Percentiles rank a stretch among this genome's conserved stretches.
phyloP scores from a whole-genome alignment of 108 stramenopile species.

The Nannochloropsis gaditana region DNA sequence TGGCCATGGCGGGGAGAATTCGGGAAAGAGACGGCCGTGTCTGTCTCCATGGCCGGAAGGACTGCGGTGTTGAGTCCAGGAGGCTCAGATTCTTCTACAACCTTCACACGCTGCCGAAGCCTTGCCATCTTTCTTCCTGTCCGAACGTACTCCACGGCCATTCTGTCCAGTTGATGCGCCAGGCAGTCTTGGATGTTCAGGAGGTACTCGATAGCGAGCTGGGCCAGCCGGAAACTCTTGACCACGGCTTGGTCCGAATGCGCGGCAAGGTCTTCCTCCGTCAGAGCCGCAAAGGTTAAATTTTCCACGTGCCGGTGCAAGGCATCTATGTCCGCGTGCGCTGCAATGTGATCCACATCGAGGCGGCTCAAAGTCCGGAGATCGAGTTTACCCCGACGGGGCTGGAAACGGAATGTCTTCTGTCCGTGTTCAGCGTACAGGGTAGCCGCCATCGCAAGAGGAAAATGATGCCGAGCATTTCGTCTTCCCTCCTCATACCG shows the following conservation, averaged over 20 bases:
- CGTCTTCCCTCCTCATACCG: too few relatives aligned
- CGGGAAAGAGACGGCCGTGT: background rate
- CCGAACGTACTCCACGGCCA: background rate
- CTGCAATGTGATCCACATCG: background rate
- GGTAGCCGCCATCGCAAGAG: too few relatives aligned
- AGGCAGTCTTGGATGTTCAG: background rate
- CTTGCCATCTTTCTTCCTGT: background rate
- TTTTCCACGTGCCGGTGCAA: conserved; percentile 21
- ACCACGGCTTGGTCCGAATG: background rate
- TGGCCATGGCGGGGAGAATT: background rate
- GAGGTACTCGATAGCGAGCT: background rate
- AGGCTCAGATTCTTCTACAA: background rate
- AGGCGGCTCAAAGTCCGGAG: background rate
- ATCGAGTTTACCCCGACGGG: background rate
- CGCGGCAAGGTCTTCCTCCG: background rate
- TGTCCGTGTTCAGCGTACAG: background rate
- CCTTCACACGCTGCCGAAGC: background rate
- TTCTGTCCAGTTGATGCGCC: background rate
- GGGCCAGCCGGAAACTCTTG: conserved; percentile 5
- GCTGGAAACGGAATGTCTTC: background rate
- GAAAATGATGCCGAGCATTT: too few relatives aligned
- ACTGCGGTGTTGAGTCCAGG: background rate
- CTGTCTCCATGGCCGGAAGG: background rate
- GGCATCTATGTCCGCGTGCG: background rate
- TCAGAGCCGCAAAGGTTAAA: background rate